phyloP scores from a whole-genome alignment of 495 filamentous ascomycete species.

The Opeltia flavorubescens region DNA sequence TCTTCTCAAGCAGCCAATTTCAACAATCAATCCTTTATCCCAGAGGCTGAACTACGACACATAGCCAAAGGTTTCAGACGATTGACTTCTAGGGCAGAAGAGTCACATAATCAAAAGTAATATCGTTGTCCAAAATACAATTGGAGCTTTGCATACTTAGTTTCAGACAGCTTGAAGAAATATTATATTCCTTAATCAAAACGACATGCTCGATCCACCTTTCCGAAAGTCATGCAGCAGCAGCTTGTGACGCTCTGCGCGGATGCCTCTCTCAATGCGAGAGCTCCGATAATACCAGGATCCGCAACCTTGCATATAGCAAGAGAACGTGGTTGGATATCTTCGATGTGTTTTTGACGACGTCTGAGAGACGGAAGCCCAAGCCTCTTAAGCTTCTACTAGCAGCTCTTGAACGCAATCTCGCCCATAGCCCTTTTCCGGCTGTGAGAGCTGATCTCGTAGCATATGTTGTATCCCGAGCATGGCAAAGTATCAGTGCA shows the following conservation, averaged over 20 bases:
- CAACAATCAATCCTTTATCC: too few relatives aligned
- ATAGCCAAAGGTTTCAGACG: too few relatives aligned
- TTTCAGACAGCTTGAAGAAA: neutral
- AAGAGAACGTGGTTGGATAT: slow-evolving; percentile 39
- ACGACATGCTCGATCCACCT: slow-evolving; percentile 20
- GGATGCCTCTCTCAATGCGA: slow-evolving; percentile 33
- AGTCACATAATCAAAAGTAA: neutral
- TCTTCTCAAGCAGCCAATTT: too few relatives aligned
- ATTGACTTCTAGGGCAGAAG: too few relatives aligned
- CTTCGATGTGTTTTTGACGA: slow-evolving; percentile 58
- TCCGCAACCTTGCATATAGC: slow-evolving; percentile 30
- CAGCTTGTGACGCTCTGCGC: slow-evolving; percentile 32
- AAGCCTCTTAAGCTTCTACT: slow-evolving; percentile 65
- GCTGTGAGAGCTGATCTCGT: slow-evolving; percentile 26
- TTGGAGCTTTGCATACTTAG: neutral
- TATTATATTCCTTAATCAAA: slow-evolving; percentile 1
- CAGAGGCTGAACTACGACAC: too few relatives aligned
- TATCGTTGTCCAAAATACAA: neutral
- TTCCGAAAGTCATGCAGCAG: slow-evolving; percentile 26
- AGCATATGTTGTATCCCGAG: slow-evolving; percentile 20
- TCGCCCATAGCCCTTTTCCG: slow-evolving; percentile 33
- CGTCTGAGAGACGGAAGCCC: slow-evolving; percentile 57
- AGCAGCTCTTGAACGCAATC: slow-evolving; percentile 37
- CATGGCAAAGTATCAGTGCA: slow-evolving; percentile 29
- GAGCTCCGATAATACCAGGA: slow-evolving; percentile 21